phyloP scores from a whole-genome alignment of 331 rosid species.

The Arachis monticola region DNA sequence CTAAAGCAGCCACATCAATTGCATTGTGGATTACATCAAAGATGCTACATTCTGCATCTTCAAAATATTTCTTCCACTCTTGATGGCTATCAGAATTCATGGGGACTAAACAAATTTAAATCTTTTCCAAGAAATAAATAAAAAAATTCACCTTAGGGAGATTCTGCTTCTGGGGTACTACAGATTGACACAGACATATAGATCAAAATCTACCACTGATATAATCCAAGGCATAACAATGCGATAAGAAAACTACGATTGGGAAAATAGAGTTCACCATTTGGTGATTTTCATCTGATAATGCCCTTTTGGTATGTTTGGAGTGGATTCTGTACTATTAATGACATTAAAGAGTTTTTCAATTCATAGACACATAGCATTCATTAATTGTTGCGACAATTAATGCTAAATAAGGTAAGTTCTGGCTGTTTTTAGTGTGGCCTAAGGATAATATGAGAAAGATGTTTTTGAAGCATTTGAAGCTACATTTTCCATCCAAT shows the following conservation, averaged over 20 bases:
- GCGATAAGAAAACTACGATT: neutral
- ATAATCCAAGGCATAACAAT: neutral
- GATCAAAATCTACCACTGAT: neutral
- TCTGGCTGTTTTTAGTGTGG: too few species aligned
- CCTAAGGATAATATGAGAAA: neutral
- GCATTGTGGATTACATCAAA: too few species aligned
- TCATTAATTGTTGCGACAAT: too few species aligned
- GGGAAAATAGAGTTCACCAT: neutral
- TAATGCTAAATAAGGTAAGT: too few species aligned
- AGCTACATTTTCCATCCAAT: conserved; percentile 7
- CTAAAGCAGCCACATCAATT: too few species aligned
- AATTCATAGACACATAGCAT: neutral
- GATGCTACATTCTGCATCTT: too few species aligned
- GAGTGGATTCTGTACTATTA: neutral
- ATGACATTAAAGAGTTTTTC: neutral
- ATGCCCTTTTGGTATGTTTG: neutral
- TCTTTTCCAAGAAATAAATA: neutral
- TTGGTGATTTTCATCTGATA: neutral
- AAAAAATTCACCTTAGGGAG: neutral
- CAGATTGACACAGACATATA: neutral
- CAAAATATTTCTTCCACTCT: too few species aligned
- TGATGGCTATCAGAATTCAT: conserved; percentile 6
- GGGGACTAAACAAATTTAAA: neutral
- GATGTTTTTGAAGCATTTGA: neutral
- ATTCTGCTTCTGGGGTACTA: too few species aligned